Conservation (phyloP, 176 grass and related monocot genomes). For the Tillandsia fasciculata region DNA sequence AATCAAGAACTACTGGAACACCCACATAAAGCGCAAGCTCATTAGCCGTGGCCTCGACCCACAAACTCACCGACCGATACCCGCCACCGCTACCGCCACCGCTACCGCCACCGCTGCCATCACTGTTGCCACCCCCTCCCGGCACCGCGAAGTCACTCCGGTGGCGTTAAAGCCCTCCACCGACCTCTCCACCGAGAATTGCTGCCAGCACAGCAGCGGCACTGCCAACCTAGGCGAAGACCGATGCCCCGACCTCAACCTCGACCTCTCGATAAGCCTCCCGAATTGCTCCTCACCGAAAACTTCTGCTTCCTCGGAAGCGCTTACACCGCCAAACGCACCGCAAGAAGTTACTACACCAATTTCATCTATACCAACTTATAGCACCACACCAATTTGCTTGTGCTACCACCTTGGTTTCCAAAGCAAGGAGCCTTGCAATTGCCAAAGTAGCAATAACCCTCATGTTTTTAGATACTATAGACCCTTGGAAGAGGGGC, state of each 20-base stretch:
- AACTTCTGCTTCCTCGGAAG: conserved; percentile 25
- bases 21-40: conserved; percentile 84
- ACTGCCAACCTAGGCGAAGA: conserved; percentile 37
- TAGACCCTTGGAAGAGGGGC: conserved; percentile 57
- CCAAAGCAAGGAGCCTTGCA: conserved; percentile 38
- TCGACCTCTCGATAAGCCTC: conserved; percentile 66
- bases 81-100: background rate
- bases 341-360: conserved; percentile 30
- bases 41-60: conserved; percentile 64
- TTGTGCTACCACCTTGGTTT: conserved; percentile 69
- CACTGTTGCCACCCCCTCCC: background rate
- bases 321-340: background rate
- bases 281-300: conserved; percentile 40
- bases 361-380: conserved; percentile 7
- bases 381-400: conserved; percentile 31
- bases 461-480: conserved; percentile 36
- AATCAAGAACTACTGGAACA: conserved; percentile 96
- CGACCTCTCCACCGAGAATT: background rate
- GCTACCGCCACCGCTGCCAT: background rate
- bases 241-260: conserved; percentile 79
- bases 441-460: conserved; percentile 32
- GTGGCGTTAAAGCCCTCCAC: background rate
- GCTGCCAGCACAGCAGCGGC: conserved; percentile 42
- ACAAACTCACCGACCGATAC: conserved; percentile 44
- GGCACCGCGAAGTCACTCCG: background rate